A percentile compares a stretch with the other conserved stretches of the same genome.
Evolutionary conservation across 176 grass and related monocot species (phyloP).

Genomic region (Avena atlantica): DNA sequence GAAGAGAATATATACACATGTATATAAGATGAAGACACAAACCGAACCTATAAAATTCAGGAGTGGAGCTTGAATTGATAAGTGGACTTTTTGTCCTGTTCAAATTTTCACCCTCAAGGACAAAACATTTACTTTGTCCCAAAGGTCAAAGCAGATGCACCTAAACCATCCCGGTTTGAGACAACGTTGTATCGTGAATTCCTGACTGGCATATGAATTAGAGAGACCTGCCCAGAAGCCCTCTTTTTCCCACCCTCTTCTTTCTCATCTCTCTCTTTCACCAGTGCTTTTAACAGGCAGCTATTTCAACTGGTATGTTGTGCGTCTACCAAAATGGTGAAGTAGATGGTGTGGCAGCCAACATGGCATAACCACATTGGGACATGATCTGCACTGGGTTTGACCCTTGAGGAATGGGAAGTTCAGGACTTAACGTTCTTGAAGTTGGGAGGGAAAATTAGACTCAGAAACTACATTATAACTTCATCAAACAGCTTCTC

Average conservation of each 20-base stretch:
- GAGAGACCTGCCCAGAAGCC: neutral
- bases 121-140: neutral
- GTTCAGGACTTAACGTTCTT: neutral
- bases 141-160: neutral
- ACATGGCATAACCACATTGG: neutral
- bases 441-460: neutral
- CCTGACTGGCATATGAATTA: neutral
- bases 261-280: neutral
- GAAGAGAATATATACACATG: neutral
- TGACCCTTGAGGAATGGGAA: neutral
- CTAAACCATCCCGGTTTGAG: neutral
- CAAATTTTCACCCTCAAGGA: neutral
- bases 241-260: neutral
- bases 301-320: neutral
- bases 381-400: conserved; percentile 14
- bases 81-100: neutral
- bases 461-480: conserved; percentile 1
- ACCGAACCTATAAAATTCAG: neutral
- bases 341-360: neutral
- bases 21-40: neutral
- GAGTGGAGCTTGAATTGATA: neutral
- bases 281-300: neutral
- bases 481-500: conserved; percentile 19
- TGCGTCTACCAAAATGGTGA: neutral
- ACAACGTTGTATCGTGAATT: neutral